phyloP scores from a whole-genome alignment of 768 basidiomycete species.

The Trametes elegans region DNA sequence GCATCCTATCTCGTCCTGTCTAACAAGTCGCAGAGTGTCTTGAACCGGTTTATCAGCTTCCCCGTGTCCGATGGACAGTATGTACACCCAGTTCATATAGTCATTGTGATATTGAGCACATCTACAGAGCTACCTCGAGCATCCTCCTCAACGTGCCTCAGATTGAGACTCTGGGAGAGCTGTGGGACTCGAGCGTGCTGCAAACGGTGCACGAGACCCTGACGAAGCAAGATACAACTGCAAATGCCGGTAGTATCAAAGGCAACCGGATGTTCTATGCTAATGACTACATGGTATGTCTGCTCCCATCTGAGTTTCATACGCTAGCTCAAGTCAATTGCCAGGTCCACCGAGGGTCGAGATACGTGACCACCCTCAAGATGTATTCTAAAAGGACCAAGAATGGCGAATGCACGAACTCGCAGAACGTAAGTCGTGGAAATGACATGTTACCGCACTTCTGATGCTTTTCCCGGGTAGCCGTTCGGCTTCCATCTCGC shows the following conservation, averaged over 20 bases:
- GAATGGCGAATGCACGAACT: slow-evolving; percentile 67
- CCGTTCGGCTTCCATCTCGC: slow-evolving; percentile 69
- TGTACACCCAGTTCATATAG: slow-evolving; percentile 14
- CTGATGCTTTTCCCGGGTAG: slow-evolving; percentile 26
- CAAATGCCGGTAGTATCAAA: slow-evolving; percentile 50
- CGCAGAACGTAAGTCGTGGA: slow-evolving; percentile 48
- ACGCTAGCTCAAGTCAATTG: background rate
- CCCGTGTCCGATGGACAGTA: slow-evolving; percentile 50
- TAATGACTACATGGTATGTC: slow-evolving; percentile 65
- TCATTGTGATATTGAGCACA: background rate
- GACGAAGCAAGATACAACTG: slow-evolving; percentile 36
- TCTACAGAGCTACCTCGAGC: slow-evolving; percentile 49
- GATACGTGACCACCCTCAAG: slow-evolving; percentile 58
- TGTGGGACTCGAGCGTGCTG: slow-evolving; percentile 48
- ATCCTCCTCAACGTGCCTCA: slow-evolving; percentile 58
- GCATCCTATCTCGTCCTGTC: background rate
- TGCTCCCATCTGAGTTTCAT: background rate
- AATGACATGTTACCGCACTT: background rate
- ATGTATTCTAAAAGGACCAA: slow-evolving; percentile 59
- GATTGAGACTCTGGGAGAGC: slow-evolving; percentile 46
- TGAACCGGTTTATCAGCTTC: slow-evolving; percentile 68
- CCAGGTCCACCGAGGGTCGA: slow-evolving; percentile 60
- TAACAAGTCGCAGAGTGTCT: slow-evolving; percentile 44
- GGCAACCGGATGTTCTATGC: slow-evolving; percentile 67
- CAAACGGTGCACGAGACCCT: slow-evolving; percentile 39